Evolutionary conservation across 352 stramenopile species (phyloP), one percentile per base, ranked within the genome.

Genomic region (Pythium coloratum): DNA sequence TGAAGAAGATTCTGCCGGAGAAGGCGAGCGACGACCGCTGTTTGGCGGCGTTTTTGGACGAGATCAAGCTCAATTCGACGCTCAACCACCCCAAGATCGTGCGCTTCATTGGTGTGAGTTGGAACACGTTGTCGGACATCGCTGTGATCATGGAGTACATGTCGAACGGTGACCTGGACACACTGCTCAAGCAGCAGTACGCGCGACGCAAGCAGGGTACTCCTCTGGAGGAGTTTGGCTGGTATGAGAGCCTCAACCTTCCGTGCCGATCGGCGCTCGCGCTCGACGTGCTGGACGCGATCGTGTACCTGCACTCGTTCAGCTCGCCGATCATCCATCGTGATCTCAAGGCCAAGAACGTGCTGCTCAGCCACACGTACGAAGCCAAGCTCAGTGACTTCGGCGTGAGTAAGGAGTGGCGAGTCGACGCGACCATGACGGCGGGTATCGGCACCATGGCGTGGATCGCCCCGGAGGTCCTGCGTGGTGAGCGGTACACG

Each of bases 121-220:
- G 87, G 87, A 94, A 82, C 56, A 95, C 88, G 77, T 72, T 95
- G n/a, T 82, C 81, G 9, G 84, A 95, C 55, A 90, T 95, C 71
- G 80, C 84, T 0, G 83, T 95, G 33, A 70, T 95, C 18, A 86
- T 90, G 59, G 86, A 95, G 72, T 91, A 83, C 75, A 88, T 93
- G 83, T 73, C 80, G 18, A 88, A 83, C 28, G 86, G 86, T 18
- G 86, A 95, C 59, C 68, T 95, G 12, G 80, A 91, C 55, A 77
- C 80, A 59, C 70, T 95, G 24, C 72, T 95, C 14, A 86, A 90
- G 65, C 71, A 81, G 24, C 81, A 91, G 59, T 56, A 71, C 51
- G 64, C 66, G 6, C 75, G 71, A 6, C 76, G 85, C 68, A 63
- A 72, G 49, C 44, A 51, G n/a, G 44, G 44, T 18, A 56, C 50